Evolutionary conservation across 2,329 filamentous ascomycete species (phyloP), one percentile per base, ranked within the genome.

Genomic region (Trichocomaceae sp.): DNA sequence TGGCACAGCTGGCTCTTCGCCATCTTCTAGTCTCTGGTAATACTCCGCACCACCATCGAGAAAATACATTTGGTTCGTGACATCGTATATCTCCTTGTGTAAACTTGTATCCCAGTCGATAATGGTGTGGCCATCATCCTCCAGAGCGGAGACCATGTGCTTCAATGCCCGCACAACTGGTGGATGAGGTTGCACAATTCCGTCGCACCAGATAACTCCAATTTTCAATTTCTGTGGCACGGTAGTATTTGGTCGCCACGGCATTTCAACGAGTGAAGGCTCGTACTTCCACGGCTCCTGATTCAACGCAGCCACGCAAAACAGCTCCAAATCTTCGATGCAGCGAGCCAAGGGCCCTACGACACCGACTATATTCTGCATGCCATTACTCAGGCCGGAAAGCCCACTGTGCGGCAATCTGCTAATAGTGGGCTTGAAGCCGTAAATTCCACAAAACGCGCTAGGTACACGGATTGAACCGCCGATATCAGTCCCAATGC

Each of bases 401-500:
- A 54, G 52, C 13, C 52, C 52, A 12, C 60, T 55, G 5, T 60
- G 45, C 1, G 61, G 62, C 13, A 65, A 31, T 20, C 64, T 60
- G 23, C 56, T 58, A 50, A 57, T 56, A 29, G 60, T 61, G 19
- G 64, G 62, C 22, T 62, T 61, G 39, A 66, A 51, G 26, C 63
- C 61, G 41, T 64, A 66, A 13, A 63, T 37, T 29, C 64, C 64
- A 55, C 59, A 62, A 45, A 63, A 62, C 5, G 61, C 62, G 10
- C 62, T 57, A 1, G 64, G 63, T 22, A 56, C 59, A 17, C 64
- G 63, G 15, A 66, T 62, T 29, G 62, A 63, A 12, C 63, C 64
- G 15, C 77, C 78, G 52, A 86, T 85, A 57, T 86, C 83, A 1
- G 83, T 83, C 1, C 83, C 83, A 0, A 86, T 73, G 4, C 85